Conservation (phyloP, 2,329 filamentous ascomycete species). For the Leptographium procerum region DNA sequence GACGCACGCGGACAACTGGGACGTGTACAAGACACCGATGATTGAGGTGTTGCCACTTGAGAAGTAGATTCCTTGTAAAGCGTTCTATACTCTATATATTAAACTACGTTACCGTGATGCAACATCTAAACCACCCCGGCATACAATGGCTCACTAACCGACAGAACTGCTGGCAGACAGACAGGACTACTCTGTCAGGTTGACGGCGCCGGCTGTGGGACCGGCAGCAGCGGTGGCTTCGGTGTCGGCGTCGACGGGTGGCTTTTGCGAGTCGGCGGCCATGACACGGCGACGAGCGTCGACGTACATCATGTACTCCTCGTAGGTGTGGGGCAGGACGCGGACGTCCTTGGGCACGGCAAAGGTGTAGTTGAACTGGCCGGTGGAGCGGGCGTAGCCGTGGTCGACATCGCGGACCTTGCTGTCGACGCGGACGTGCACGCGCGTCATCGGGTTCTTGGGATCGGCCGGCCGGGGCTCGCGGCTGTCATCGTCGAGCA, state of each 20-base stretch:
- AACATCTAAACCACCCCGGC: too few relatives aligned
- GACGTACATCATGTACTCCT: constrained; percentile 32
- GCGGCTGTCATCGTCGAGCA: constrained; percentile 37
- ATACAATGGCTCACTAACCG: too few relatives aligned
- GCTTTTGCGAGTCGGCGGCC: constrained; percentile 7
- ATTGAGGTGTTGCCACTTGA: background rate
- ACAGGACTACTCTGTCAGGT: constrained; percentile 9
- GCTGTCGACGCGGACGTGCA: constrained; percentile 61
- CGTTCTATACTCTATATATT: too few relatives aligned
- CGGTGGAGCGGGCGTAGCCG: constrained; percentile 50
- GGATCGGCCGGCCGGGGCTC: constrained; percentile 17
- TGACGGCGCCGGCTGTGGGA: constrained; percentile 1
- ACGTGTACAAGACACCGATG: background rate
- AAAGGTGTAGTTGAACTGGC: constrained; percentile 63
- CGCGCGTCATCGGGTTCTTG: constrained; percentile 28
- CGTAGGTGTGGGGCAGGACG: constrained; percentile 27
- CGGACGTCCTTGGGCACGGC: constrained; percentile 25
- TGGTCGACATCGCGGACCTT: constrained; percentile 60
- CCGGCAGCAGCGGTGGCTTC: background rate
- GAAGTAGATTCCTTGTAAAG: background rate
- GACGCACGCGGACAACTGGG: constrained; percentile 5
- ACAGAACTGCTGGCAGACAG: too few relatives aligned
- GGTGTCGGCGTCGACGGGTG: constrained; percentile 15
- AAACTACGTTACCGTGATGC: too few relatives aligned
- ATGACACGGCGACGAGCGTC: constrained; percentile 28